Evolutionary conservation across 2,329 filamentous ascomycete genomes (phyloP).

Genomic region (Ramularia collo-cygni): DNA sequence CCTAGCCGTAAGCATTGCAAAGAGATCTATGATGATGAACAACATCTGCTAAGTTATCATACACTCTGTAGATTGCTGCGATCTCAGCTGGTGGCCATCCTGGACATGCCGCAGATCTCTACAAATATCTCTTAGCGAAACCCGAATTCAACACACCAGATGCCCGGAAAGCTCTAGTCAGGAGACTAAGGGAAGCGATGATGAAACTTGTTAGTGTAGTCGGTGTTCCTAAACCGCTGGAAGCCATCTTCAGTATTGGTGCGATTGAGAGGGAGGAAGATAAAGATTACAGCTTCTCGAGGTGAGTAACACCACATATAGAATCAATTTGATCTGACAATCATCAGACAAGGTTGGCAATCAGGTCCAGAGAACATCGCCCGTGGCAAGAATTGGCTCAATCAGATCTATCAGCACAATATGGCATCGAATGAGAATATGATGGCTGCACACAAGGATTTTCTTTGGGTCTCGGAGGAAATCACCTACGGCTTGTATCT

Average conservation of each 20-base stretch:
- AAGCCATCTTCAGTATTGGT: constrained; percentile 52
- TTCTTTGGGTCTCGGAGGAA: constrained; percentile 46
- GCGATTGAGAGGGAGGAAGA: constrained; percentile 50
- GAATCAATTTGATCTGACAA: not conserved
- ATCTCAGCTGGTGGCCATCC: constrained; percentile 47
- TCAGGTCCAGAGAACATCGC: constrained; percentile 49
- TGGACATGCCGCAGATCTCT: constrained; percentile 47
- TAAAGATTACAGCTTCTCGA: constrained; percentile 48
- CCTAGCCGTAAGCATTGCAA: constrained; percentile 31
- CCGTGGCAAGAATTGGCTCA: constrained; percentile 50
- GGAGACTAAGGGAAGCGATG: constrained; percentile 50
- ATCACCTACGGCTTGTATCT: constrained; percentile 56
- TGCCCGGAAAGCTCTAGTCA: constrained; percentile 43
- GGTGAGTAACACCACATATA: constrained; percentile 27
- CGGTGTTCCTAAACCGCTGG: constrained; percentile 57
- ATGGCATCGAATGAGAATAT: constrained; percentile 32
- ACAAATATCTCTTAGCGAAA: constrained; percentile 48
- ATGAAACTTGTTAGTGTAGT: constrained; percentile 53
- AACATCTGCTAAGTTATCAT: no score
- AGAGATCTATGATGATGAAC: constrained; percentile 12
- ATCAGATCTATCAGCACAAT: constrained; percentile 51
- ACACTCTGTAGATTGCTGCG: constrained; percentile 33
- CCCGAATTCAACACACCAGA: constrained; percentile 39
- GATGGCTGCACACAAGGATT: constrained; percentile 42
- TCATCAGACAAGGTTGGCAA: constrained; percentile 47